Evolutionary conservation across 2,329 filamentous ascomycete genomes (phyloP), one percentile per base, ranked within the genome.

Genomic region (Aureobasidium subglaciale): DNA sequence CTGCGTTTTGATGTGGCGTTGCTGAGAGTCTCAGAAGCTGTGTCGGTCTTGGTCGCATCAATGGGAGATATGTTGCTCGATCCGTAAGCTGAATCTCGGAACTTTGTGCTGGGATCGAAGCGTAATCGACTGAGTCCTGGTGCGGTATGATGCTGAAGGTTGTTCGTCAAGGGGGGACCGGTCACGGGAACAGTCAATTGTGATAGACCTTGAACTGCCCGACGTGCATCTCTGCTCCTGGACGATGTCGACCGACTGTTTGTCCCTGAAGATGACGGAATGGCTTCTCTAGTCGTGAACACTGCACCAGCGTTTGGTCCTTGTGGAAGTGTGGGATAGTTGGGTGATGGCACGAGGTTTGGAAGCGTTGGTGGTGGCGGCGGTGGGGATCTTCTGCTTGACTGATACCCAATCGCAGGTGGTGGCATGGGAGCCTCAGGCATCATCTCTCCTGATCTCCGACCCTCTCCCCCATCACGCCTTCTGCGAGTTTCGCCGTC

Each of bases 11-110:
- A 54, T 18, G 50, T 35, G 10, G 50, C 15, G 29, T 27, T 54
- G 38, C 50, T 54, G 15, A 15, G 50, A 9, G 50, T 54, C 15
- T 54, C 50, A 3, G 38, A 42, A 1, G 13, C 11, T 15, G 6
- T 34, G 6, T 54, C 38, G 8, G 38, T 5, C 11, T 43, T 54
- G 9, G 37, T 27, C 34, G 18, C 50, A 5, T 27, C 38, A 8
- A 43, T 29, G 5, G 50, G 37, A 34, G 50, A 54, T 22, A 52
- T 41, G 16, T 52, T 52, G 50, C 50, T 54, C 9, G 37, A 42
- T 2, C 37, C 38, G 11, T 43, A 42, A 5, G 50, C 29, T 7
- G 50, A 54, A 27, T 54, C 50, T 25, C 18, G 25, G 34, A 53
- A 40, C 9, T n/a, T 43, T 5, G 38, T 25, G 18, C 10, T 27